These are phyloP conservation scores for Talaromyces sp. DNA, from an alignment of 2,329 filamentous ascomycete genomes.

Conservation along the genomic window DNA sequence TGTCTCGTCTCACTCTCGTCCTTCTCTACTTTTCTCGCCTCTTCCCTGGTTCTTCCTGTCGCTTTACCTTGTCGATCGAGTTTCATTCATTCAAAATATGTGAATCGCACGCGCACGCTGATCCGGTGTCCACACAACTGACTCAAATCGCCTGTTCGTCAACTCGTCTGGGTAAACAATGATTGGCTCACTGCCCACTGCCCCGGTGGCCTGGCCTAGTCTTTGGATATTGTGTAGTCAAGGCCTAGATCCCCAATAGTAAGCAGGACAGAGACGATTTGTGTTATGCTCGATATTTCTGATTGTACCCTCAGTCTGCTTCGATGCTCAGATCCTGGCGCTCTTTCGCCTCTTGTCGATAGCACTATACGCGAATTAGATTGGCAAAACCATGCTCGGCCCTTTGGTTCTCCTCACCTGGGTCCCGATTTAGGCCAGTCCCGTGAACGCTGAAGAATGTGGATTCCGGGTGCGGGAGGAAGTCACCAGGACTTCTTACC, in stretches of 20 bases:
- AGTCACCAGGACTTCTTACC: constrained; percentile 14
- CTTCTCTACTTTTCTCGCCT: neutral
- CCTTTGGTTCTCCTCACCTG: constrained; percentile 6
- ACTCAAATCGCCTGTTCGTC: constrained; percentile 11
- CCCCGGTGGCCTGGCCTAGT: neutral
- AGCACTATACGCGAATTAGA: neutral
- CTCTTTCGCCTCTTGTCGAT: neutral
- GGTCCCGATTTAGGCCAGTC: constrained; percentile 10
- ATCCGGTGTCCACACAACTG: constrained; percentile 11
- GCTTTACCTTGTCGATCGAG: constrained; percentile 7
- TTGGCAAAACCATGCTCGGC: neutral
- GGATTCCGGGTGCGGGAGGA: constrained; percentile 16
- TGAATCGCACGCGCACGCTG: neutral
- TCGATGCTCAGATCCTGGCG: neutral
- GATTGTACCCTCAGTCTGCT: neutral
- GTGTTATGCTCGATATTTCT: neutral
- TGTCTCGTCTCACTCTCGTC: neutral
- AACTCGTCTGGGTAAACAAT: neutral
- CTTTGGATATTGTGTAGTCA: neutral
- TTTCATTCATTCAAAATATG: neutral
- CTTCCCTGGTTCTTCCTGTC: neutral
- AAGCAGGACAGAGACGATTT: constrained; percentile 1
- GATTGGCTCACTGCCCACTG: neutral
- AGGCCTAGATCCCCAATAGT: constrained; percentile 8
- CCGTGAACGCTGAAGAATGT: constrained; percentile 17